Base-by-base conservation (phyloP, 2,329 filamentous ascomycete genomes). In the Neoascochyta sp. region DNA sequence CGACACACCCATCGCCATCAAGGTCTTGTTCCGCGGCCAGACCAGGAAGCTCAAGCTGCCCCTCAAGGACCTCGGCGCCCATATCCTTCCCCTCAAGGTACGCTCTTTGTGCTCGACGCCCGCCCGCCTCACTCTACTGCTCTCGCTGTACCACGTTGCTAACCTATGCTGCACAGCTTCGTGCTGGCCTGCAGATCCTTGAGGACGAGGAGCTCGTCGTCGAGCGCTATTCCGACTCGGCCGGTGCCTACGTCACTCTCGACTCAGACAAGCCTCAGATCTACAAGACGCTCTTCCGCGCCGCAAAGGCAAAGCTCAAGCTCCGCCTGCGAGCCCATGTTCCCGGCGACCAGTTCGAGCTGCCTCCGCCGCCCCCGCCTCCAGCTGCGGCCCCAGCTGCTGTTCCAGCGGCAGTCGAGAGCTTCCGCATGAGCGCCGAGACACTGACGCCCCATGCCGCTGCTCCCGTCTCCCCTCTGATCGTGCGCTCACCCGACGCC, bases 271-370 rank as follows among this genome's bases (percentile, higher is more conserved):
- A 95, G 57, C 67, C 76, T 7, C 74, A 85, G 24, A 86, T 94
- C 54, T 98, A 95, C 74, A 96, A 95, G 73, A 92, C 95, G 62
- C 81, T 98, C 22, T 90, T 92, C 62, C 83, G 92, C 54, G 92
- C 92, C 47, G 92, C 92, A 44, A 98, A 95, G 72, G 92, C 92
- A 20, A 98, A 98, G 75, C 80, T 89, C 46, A 98, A 96, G 80
- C 81, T 98, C 50, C 89, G 92, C 65, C 77, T 98, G 37, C 86
- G 80, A 47, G 82, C 85, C 20, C 81, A 77, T 21, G 69, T 72
- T 22, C 69, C 70, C 5, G 64, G 74, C 32, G 72, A 80, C 47
- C 71, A 77, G 13, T 16, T 27, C n/a, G 45, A 49, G 30, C 23
- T 26, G 12, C 46, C 47, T 20, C 29, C 41, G 11, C 24, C 45